Conservation (phyloP, 2,329 filamentous ascomycete genomes). For the Verticillium longisporum region DNA sequence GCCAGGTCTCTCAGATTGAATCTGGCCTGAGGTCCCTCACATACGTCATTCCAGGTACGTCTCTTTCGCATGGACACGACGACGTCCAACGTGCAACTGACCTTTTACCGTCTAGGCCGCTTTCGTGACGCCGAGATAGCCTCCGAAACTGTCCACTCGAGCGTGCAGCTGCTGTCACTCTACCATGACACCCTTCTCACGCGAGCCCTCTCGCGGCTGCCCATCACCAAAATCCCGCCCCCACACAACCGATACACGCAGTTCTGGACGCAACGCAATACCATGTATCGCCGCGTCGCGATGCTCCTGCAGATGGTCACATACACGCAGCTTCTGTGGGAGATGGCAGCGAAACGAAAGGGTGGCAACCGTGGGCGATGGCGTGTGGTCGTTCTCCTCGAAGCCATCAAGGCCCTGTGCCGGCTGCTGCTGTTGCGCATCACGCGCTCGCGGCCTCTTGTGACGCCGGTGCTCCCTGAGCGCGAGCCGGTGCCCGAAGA, state of each 20-base stretch:
- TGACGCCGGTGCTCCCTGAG: constrained; percentile 80
- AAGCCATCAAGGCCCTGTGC: constrained; percentile 81
- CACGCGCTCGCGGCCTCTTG: constrained; percentile 74
- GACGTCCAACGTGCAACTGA: background rate
- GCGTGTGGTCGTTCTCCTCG: constrained; percentile 79
- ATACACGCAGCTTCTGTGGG: constrained; percentile 93
- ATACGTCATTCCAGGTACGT: constrained; percentile 82
- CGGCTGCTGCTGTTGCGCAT: constrained; percentile 72
- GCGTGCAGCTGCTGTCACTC: constrained; percentile 81
- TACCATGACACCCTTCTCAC: constrained; percentile 88
- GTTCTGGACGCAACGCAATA: constrained; percentile 56
- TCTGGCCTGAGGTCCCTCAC: constrained; percentile 86
- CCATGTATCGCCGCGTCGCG: constrained; percentile 74
- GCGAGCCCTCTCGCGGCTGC: constrained; percentile 51
- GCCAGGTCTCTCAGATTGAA: constrained; percentile 92
- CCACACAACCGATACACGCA: constrained; percentile 61
- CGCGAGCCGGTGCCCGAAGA: constrained; percentile 67
- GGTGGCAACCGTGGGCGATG: constrained; percentile 75
- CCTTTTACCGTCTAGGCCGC: constrained; percentile 45
- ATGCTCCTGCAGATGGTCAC: constrained; percentile 82
- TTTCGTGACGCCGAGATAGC: constrained; percentile 91
- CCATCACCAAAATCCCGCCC: constrained; percentile 45
- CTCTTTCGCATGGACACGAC: background rate
- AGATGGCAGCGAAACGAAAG: constrained; percentile 88
- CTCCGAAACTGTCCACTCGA: constrained; percentile 84